Conservation (phyloP, 2,329 filamentous ascomycete species). For the Fusarium verrucosum region DNA sequence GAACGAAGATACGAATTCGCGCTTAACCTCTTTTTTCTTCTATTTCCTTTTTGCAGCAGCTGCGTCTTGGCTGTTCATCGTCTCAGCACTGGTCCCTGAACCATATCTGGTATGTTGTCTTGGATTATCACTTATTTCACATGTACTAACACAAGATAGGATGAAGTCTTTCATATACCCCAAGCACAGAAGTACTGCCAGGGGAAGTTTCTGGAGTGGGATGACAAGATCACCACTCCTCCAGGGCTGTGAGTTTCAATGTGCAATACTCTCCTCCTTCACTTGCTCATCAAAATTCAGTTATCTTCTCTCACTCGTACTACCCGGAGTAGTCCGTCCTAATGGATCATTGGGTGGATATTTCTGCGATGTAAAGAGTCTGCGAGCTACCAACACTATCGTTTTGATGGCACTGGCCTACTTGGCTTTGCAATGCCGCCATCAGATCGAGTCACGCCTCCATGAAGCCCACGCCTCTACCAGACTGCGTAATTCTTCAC, state of each 20-base stretch:
- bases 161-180: conserved; percentile 88
- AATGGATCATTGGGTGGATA: conserved; percentile 22
- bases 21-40: conserved; percentile 19
- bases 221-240: conserved; percentile 96
- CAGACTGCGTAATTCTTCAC: conserved; percentile 45
- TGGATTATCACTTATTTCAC: too few relatives aligned
- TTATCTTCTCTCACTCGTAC: conserved; percentile 56
- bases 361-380: conserved; percentile 46
- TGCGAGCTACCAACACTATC: conserved; percentile 61
- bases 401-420: conserved; percentile 53
- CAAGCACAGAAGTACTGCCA: conserved; percentile 90
- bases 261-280: neutral
- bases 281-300: conserved; percentile 44
- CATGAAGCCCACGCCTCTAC: conserved; percentile 34
- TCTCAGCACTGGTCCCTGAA: conserved; percentile 55
- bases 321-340: conserved; percentile 36
- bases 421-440: conserved; percentile 62
- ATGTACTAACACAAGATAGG: conserved; percentile 59
- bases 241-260: conserved; percentile 74
- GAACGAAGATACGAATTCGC: neutral
- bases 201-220: conserved; percentile 80
- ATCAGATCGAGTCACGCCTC: conserved; percentile 58
- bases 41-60: conserved; percentile 28
- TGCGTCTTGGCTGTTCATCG: conserved; percentile 36
- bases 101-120: conserved; percentile 62